Conservation (phyloP, 495 filamentous ascomycete species). For the Pyronema omphalodes region DNA sequence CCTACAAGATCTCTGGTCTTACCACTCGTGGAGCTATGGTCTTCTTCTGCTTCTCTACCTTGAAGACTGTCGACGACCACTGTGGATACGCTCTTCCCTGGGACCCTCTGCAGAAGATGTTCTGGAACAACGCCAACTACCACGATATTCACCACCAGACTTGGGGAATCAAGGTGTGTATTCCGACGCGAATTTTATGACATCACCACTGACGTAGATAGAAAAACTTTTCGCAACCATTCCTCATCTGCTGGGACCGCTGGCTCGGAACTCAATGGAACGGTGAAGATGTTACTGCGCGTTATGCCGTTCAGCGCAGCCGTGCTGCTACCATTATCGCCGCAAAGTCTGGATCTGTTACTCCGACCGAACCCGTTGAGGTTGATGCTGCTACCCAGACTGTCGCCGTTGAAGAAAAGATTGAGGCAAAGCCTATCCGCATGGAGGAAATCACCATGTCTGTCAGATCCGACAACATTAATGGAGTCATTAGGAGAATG, state of each 20-base stretch:
- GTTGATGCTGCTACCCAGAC: too few relatives aligned
- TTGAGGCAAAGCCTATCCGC: too few relatives aligned
- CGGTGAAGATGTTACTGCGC: slow-evolving; percentile 30
- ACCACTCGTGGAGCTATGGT: slow-evolving; percentile 59
- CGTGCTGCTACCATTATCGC: slow-evolving; percentile 9
- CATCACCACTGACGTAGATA: slow-evolving; percentile 2
- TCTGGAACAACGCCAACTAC: slow-evolving; percentile 82
- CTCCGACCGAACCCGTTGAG: neutral
- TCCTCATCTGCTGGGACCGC: slow-evolving; percentile 74
- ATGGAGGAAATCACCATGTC: too few relatives aligned
- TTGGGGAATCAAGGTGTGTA: slow-evolving; percentile 85
- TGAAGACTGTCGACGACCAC: slow-evolving; percentile 96
- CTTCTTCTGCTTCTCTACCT: slow-evolving; percentile 66
- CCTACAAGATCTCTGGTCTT: slow-evolving; percentile 60
- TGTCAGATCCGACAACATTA: too few relatives aligned
- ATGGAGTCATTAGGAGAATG: too few relatives aligned
- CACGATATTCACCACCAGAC: slow-evolving; percentile 98
- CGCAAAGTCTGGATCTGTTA: slow-evolving; percentile 1
- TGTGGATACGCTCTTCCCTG: slow-evolving; percentile 89
- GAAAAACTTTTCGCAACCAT: slow-evolving; percentile 56
- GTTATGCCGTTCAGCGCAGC: slow-evolving; percentile 19
- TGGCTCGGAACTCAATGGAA: slow-evolving; percentile 54
- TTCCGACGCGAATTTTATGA: slow-evolving; percentile 5
- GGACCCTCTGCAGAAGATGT: slow-evolving; percentile 81
- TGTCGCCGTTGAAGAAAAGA: too few relatives aligned